Evolutionary conservation across 768 basidiomycete genomes (phyloP), one percentile per base, ranked within the genome.

Genomic region (Suillus sp.): DNA sequence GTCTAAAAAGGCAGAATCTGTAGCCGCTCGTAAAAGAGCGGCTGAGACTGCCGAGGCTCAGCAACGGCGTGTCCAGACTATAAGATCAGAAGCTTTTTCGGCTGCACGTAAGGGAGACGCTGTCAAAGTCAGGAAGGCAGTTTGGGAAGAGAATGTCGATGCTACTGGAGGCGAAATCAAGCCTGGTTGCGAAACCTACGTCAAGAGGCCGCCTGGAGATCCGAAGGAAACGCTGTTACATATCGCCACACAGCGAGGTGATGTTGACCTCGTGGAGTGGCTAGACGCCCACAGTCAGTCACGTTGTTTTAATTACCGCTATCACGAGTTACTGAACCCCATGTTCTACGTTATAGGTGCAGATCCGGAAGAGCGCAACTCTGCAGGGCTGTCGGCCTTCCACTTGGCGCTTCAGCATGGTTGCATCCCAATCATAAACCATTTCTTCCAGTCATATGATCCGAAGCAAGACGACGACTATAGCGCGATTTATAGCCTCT

Each of bases 121-220:
- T 20, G 80, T 74, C 9, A 75, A 74, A 56, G 90, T 91, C 59
- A 86, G 84, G 76, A 83, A 84, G 66, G 86, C 85, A 34, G 75
- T 92, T 25, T 90, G 84, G 83, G 89, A 90, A 76, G 82, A 89
- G 51, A 75, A 76, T 37, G 88, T 92, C 62, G 89, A 91, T 73
- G 86, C 89, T 45, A 80, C 85, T 10, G 91, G 90, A 55, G 87
- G 88, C 35, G 90, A 92, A 77, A 75, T 88, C 60, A 86, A 84
- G 69, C 67, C 72, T 59, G 86, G 85, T 25, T 83, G 83, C 67
- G 82, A 83, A 51, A 78, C 77, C 59, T 86, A 86, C 67, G 79
- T 85, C 53, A 73, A 79, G 64, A 65, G 43, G 13, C 65, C 66
- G 4, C 84, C 85, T 13, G 68, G 78, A 62, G 89, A 91, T 74